Conservation (phyloP, 495 filamentous ascomycete species). For the Penicillium verhagenii region DNA sequence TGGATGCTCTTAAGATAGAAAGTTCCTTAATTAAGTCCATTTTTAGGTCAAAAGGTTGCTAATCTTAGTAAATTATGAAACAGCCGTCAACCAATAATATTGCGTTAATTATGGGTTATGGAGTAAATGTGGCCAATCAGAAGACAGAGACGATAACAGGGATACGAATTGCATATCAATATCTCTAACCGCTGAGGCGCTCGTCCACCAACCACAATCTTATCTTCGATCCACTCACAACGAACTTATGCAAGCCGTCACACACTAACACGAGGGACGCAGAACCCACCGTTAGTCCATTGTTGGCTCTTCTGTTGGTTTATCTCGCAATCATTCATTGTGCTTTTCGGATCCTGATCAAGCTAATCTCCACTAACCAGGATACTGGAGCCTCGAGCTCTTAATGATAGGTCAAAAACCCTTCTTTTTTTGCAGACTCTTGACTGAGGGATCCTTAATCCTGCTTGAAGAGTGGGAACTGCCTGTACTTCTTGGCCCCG, state of each 20-base stretch:
- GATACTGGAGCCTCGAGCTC: constrained; percentile 1
- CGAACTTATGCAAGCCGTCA: constrained; percentile 24
- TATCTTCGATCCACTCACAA: constrained; percentile 1
- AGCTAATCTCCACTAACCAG: constrained; percentile 2
- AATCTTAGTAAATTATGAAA: constrained; percentile 24
- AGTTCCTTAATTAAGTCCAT: constrained; percentile 12
- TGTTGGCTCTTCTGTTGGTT: neutral
- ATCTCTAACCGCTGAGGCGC: constrained; percentile 38
- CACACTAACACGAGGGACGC: constrained; percentile 12
- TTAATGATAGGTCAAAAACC: constrained; percentile 2
- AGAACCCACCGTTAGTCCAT: constrained; percentile 3
- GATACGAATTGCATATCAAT: too few relatives aligned
- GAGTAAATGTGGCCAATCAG: neutral
- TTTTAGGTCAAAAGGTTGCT: constrained; percentile 22
- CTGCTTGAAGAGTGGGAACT: neutral
- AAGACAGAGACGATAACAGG: neutral
- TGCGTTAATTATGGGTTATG: neutral
- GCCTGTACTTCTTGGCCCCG: neutral
- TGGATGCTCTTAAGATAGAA: constrained; percentile 14
- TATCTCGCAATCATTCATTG: neutral
- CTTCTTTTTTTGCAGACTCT: neutral
- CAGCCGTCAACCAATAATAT: constrained; percentile 12
- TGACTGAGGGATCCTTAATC: neutral
- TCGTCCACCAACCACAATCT: constrained; percentile 19
- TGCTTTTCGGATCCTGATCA: neutral